Conservation (phyloP, 2,329 filamentous ascomycete genomes). For the Colletotrichum scovillei region DNA sequence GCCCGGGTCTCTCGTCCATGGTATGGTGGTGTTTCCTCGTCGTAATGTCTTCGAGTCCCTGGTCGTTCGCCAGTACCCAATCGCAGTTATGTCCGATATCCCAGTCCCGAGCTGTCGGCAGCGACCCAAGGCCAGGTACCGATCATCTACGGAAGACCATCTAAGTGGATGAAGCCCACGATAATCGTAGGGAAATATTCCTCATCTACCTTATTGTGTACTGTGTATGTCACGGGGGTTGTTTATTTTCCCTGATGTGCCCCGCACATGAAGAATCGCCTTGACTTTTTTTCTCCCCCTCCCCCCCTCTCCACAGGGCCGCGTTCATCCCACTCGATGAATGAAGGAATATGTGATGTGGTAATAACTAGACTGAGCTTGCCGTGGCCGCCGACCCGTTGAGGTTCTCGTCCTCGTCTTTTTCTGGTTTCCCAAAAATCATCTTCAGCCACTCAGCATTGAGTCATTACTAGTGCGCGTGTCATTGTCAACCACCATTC, state of each 20-base stretch:
- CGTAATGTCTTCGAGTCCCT: constrained; percentile 12
- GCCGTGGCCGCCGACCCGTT: constrained; percentile 3
- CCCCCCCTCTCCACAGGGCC: not conserved
- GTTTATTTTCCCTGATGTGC: not conserved
- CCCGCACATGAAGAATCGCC: not conserved
- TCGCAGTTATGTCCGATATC: constrained; percentile 5
- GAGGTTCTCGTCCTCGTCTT: constrained; percentile 9
- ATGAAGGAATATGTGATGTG: not conserved
- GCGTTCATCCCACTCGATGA: not conserved
- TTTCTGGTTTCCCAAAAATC: not conserved
- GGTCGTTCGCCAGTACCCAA: constrained; percentile 10
- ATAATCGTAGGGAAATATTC: not conserved
- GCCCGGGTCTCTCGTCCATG: not conserved
- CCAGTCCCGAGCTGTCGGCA: constrained; percentile 8
- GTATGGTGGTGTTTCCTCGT: constrained; percentile 8
- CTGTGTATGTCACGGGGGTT: not conserved
- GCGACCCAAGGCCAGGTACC: constrained; percentile 1
- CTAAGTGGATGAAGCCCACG: constrained; percentile 5
- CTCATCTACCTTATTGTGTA: not conserved
- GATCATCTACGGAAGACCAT: not conserved
- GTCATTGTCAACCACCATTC: constrained; percentile 7
- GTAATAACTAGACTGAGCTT: not conserved
- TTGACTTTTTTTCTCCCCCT: not conserved
- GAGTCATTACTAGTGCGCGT: constrained; percentile 31
- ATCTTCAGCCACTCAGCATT: constrained; percentile 26